These are phyloP conservation scores for Gamarada debralockiae DNA, from an alignment of 495 filamentous ascomycete species.

Conservation along the genomic window DNA sequence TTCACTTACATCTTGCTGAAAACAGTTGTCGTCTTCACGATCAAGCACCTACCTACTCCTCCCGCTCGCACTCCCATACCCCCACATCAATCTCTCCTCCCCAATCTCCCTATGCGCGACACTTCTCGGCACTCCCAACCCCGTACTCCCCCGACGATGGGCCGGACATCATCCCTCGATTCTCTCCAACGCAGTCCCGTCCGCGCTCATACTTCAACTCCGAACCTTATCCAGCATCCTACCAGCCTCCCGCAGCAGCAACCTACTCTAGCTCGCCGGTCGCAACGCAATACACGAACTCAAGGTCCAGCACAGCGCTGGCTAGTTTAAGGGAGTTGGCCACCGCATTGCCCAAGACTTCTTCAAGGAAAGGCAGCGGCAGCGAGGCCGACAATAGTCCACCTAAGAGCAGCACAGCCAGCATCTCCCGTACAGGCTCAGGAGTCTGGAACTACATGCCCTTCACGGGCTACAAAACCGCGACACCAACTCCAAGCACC, in stretches of 20 bases:
- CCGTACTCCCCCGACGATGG: conserved; percentile 15
- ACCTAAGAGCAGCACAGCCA: conserved; percentile 5
- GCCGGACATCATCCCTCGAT: conserved; percentile 26
- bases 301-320: conserved; percentile 15
- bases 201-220: conserved; percentile 26
- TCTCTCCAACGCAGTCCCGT: conserved; percentile 25
- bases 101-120: conserved; percentile 15
- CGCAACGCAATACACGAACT: background rate
- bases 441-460: conserved; percentile 25
- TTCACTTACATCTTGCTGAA: too few species aligned
- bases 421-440: conserved; percentile 9
- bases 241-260: conserved; percentile 8
- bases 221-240: conserved; percentile 18
- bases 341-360: conserved; percentile 14
- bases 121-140: conserved; percentile 4
- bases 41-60: conserved; percentile 15
- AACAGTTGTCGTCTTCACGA: conserved; percentile 26
- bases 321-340: conserved; percentile 18
- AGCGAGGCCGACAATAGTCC: conserved; percentile 7
- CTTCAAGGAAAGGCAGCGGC: background rate
- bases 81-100: conserved; percentile 18
- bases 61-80: conserved; percentile 9
- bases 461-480: conserved; percentile 15
- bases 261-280: background rate
- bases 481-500: conserved; percentile 12